These are phyloP conservation scores for Epichloe sibirici DNA, from an alignment of 2,329 filamentous ascomycete species.

Conservation along the genomic window DNA sequence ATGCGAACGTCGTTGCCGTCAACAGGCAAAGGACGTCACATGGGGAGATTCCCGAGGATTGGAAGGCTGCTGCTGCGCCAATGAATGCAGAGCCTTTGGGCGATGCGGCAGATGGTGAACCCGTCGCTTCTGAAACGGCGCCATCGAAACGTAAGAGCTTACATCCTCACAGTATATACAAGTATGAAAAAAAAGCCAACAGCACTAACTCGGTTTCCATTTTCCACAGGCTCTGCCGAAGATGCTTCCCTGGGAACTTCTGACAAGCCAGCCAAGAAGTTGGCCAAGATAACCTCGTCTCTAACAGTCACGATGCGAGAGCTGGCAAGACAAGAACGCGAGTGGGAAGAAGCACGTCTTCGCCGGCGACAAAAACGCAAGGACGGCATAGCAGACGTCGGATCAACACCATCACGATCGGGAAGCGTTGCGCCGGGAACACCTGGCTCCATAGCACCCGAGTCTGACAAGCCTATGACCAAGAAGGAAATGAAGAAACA, in stretches of 20 bases:
- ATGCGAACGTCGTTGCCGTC: slow-evolving; percentile 57
- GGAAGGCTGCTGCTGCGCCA: slow-evolving; percentile 55
- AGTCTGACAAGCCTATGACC: slow-evolving; percentile 56
- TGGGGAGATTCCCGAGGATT: slow-evolving; percentile 65
- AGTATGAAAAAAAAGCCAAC: neutral
- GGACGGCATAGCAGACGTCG: slow-evolving; percentile 42
- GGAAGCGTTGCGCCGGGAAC: slow-evolving; percentile 48
- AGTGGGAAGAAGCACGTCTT: slow-evolving; percentile 60
- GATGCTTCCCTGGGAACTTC: slow-evolving; percentile 22
- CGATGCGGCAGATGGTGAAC: slow-evolving; percentile 30
- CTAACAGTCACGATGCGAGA: slow-evolving; percentile 44
- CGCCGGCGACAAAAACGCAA: slow-evolving; percentile 53
- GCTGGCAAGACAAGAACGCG: slow-evolving; percentile 52
- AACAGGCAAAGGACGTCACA: slow-evolving; percentile 69
- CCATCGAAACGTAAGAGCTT: slow-evolving; percentile 46
- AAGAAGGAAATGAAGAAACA: slow-evolving; percentile 81
- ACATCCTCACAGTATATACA: neutral
- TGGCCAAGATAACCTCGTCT: slow-evolving; percentile 38
- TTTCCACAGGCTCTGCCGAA: slow-evolving; percentile 26
- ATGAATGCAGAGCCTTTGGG: slow-evolving; percentile 28
- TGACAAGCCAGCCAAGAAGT: slow-evolving; percentile 30
- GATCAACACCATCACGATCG: slow-evolving; percentile 35
- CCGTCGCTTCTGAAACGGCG: slow-evolving; percentile 31
- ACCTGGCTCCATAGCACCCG: slow-evolving; percentile 50
- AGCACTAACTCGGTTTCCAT: neutral